A percentile compares a stretch with the other conserved stretches of the same genome.
These are phyloP conservation scores for Fomitopsis palustris DNA, from an alignment of 1,284 basidiomycete genomes.

Conservation along the genomic window DNA sequence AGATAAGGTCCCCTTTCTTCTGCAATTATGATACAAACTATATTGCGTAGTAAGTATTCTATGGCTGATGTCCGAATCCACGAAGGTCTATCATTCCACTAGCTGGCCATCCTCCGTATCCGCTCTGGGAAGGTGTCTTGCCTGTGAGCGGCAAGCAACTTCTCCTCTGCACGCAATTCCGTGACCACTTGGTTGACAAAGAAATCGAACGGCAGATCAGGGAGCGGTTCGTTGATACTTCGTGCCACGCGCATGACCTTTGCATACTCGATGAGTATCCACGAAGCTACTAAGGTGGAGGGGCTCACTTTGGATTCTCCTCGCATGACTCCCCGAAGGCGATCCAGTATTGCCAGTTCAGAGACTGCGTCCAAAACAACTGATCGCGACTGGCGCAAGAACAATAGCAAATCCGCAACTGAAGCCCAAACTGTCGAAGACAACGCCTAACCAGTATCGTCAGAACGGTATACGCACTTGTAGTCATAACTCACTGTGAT, in stretches of 20 bases:
- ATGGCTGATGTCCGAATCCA: neutral
- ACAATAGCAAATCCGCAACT: constrained; percentile 61
- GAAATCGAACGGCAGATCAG: constrained; percentile 38
- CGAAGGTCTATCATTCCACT: neutral
- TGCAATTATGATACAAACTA: neutral
- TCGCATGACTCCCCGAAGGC: constrained; percentile 40
- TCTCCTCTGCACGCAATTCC: constrained; percentile 61
- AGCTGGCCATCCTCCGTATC: constrained; percentile 21
- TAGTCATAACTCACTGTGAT: constrained; percentile 35
- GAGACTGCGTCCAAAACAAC: constrained; percentile 48
- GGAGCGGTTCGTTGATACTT: constrained; percentile 45
- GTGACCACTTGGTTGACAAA: constrained; percentile 52
- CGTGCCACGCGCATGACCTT: constrained; percentile 52
- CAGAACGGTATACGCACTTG: neutral
- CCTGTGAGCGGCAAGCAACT: constrained; percentile 46
- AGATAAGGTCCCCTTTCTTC: neutral
- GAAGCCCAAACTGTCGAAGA: constrained; percentile 54
- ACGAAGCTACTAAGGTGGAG: neutral
- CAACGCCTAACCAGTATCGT: constrained; percentile 41
- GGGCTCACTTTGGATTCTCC: constrained; percentile 51
- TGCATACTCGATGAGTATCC: neutral
- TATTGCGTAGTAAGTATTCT: neutral
- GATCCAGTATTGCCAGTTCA: constrained; percentile 46
- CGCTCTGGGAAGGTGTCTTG: constrained; percentile 27
- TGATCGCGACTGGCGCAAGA: constrained; percentile 52